Evolutionary conservation across 768 basidiomycete species (phyloP), one percentile per base, ranked within the genome.

Genomic region (Stropharia rugosoannulata): DNA sequence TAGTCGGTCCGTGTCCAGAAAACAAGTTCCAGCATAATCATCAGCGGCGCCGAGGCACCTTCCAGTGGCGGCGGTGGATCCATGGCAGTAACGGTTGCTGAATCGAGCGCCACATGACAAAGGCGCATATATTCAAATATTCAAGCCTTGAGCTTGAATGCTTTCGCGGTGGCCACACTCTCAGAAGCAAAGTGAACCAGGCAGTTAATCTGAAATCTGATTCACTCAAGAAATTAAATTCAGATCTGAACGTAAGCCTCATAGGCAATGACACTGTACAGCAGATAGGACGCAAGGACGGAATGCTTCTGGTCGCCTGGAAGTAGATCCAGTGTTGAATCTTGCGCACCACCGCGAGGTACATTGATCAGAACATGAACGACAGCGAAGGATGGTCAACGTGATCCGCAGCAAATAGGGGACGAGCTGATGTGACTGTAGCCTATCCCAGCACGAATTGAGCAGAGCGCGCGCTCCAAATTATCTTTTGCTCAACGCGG

Each of bases 391-490:
- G 51, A 52, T 52, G 18, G 36, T n/a, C 41, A 29, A 25, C 51
- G 51, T 52, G 51, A 52, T 52, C 51, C 51, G 51, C 41, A 32
- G 50, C 38, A 27, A 12, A 38, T 38, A 51, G 49, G 38, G 18
- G 40, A 41, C n/a, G 40, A 15, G 27, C 18, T 52, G 51, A 52
- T 52, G 51, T 13, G 22, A 18, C 11, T 18, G 15, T 29, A 43
- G 18, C 44, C 44, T 35, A 35, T 44, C 22, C 35, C 29, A 7
- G n/a, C 18, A 40, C 19, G 32, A 32, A 22, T 36, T 8, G 15
- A 37, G 36, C 22, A 37, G 35, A 35, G 29, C 29, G 29, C 5
- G 29, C 29, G 29, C 3, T 32, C 29, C 29, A 32, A 32, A 32
- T 32, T 32, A 7, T 32, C 29, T 32, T 43, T n/a, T 43, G 42